Percentiles rank a stretch among this genome's conserved stretches.
Conservation (phyloP, 176 grass and related monocot species). For the Lolium rigidum region DNA sequence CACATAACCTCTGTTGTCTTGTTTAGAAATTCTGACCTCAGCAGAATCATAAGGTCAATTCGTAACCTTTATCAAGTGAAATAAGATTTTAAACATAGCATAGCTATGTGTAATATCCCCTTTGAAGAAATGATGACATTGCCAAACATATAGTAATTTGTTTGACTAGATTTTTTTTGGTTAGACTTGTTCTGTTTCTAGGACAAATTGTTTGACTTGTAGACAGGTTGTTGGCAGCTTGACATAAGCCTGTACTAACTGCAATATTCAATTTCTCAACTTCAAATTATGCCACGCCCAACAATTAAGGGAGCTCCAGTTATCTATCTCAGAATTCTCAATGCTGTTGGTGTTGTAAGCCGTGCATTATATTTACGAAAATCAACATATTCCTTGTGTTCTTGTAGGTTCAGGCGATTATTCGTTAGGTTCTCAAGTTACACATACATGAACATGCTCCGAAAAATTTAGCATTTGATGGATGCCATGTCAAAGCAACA, state of each 20-base stretch:
- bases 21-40: neutral
- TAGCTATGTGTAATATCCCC: neutral
- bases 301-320: neutral
- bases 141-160: neutral
- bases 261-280: neutral
- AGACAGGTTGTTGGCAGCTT: neutral
- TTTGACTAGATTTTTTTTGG: neutral
- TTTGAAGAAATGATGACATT: neutral
- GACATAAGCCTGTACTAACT: neutral
- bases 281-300: neutral
- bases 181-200: neutral
- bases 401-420: constrained; percentile 69
- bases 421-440: constrained; percentile 70
- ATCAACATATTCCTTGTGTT: neutral
- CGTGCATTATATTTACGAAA: neutral
- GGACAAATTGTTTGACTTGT: neutral
- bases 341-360: neutral
- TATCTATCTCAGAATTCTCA: neutral
- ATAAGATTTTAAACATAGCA: neutral
- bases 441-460: constrained; percentile 58
- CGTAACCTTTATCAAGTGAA: neutral
- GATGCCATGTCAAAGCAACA: neutral
- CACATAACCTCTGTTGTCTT: neutral
- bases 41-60: neutral
- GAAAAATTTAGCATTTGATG: constrained; percentile 30